Base-by-base conservation (phyloP, 1,284 basidiomycete species). In the Boletus putidus region DNA sequence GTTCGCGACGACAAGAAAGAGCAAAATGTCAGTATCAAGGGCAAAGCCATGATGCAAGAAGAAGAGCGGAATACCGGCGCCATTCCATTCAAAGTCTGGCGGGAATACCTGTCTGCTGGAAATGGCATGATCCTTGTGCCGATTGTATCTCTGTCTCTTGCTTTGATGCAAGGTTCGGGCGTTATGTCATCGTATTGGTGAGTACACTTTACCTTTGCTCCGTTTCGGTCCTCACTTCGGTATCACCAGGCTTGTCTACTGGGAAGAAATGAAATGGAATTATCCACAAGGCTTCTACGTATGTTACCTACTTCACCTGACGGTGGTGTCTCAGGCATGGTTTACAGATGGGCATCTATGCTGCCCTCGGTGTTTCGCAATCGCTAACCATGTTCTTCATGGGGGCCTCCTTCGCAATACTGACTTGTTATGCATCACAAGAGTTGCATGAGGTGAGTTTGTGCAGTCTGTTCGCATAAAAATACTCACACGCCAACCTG, bases 121-220 rank as follows among this genome's bases (percentile, higher is more conserved):
- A 80, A 80, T 37, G 88, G 86, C 11, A 58, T 63, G 15, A 59
- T 84, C 37, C 69, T 87, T 18, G 61, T 88, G 1, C 87, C 88
- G 0, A 46, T 85, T 21, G 69, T 89, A 53, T 27, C 83, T 2
- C 44, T 83, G 6, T 78, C 82, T 9, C 57, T 88, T 45, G 74
- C 78, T 6, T 69, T 89, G 42, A 72, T 83, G 60, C 87, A 90
- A 72, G 84, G 78, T n/a, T 73, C 82, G 6, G 79, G 76, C 11
- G 81, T 88, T 4, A 76, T 90, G 78, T 79, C 82, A 10, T 85
- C 86, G 0, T 89, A 89, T 67, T 89, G 87, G 86, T 83, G 53
- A 45, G 55, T 37, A 16, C 12, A 21, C 37, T 39, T 36, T 25
- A 20, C 4, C 35, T 35, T 20, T 20, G 16, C 42, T 33, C 53